phyloP scores from a whole-genome alignment of 1,284 basidiomycete species.

The Spongiforma sp. region DNA sequence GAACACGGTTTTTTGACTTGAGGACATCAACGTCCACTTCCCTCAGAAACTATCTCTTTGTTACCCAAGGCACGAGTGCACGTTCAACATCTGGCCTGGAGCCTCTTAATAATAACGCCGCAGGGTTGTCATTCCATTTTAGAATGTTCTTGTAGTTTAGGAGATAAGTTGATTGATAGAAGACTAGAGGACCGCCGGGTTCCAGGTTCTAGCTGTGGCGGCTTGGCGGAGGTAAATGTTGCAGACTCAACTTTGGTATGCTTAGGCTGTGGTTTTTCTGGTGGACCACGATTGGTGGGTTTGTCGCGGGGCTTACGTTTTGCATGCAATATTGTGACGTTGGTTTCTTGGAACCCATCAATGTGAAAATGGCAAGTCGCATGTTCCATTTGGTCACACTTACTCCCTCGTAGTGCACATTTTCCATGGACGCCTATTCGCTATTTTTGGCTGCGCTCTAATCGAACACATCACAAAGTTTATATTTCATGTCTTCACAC shows the following conservation, averaged over 20 bases:
- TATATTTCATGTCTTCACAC: no score
- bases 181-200: neutral
- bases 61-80: neutral
- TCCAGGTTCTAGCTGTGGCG: neutral
- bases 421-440: no score
- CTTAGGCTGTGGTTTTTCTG: neutral
- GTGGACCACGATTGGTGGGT: neutral
- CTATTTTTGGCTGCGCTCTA: neutral
- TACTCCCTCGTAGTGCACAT: neutral
- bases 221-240: neutral
- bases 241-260: neutral
- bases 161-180: neutral
- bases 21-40: no score
- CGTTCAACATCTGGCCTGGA: no score
- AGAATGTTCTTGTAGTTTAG: neutral
- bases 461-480: no score
- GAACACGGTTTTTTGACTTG: no score
- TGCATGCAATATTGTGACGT: neutral
- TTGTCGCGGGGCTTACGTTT: neutral
- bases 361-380: neutral
- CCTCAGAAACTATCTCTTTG: no score
- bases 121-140: slow-evolving; percentile 1
- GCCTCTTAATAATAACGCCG: neutral
- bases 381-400: neutral
- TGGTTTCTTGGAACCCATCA: neutral